These are phyloP conservation scores for Solanum lignicaule DNA, from an alignment of 257 asterid genomes.

Conservation along the genomic window DNA sequence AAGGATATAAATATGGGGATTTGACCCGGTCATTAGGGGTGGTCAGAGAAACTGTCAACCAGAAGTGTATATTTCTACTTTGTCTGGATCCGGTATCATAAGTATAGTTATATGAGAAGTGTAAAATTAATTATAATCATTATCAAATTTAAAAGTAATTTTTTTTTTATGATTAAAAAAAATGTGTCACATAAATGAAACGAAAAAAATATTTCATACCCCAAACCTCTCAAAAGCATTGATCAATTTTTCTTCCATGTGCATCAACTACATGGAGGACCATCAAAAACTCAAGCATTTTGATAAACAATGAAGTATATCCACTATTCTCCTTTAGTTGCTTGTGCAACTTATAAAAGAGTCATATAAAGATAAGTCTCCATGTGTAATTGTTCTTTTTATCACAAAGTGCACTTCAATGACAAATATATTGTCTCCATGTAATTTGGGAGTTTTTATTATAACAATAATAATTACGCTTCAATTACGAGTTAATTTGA, in stretches of 20 bases:
- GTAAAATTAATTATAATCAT: not conserved
- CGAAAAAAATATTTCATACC: not conserved
- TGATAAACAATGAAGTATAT: not conserved
- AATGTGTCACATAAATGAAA: not conserved
- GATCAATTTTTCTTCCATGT: not conserved
- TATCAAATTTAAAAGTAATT: not conserved
- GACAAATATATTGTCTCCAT: not conserved
- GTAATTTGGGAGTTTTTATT: not conserved
- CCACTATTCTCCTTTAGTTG: not conserved
- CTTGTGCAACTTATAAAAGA: not conserved
- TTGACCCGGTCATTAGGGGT: too few relatives aligned
- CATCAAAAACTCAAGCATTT: not conserved
- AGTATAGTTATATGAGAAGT: not conserved
- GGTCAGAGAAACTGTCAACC: too few relatives aligned
- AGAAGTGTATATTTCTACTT: too few relatives aligned
- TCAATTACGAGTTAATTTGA: not conserved
- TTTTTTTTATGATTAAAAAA: not conserved
- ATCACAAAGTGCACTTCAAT: not conserved
- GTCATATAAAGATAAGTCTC: not conserved
- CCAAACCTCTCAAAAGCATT: not conserved
- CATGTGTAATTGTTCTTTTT: not conserved
- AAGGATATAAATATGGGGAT: too few relatives aligned
- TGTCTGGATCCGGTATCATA: too few relatives aligned
- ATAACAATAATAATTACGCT: not conserved
- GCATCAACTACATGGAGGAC: not conserved